Conservation (phyloP, 164 flowering plant species). For the Saururus chinensis region DNA sequence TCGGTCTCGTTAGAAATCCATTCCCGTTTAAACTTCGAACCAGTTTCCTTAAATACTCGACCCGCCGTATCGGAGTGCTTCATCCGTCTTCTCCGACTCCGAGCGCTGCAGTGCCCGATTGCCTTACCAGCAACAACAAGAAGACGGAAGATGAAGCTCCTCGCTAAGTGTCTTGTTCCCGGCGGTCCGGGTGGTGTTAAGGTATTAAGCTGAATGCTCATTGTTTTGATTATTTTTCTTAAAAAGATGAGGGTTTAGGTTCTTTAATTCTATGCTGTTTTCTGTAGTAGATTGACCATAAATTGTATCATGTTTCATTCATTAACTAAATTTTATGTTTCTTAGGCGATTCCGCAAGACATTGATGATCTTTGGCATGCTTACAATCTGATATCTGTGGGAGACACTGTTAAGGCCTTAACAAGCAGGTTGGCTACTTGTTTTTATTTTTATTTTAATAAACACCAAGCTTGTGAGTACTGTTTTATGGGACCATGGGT, state of each 20-base stretch:
- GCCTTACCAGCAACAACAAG: too few relatives aligned
- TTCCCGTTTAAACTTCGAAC: too few relatives aligned
- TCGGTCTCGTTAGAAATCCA: too few relatives aligned
- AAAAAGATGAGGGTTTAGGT: too few relatives aligned
- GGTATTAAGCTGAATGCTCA: constrained; percentile 28
- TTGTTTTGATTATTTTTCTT: background rate
- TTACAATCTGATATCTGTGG: constrained; percentile 59
- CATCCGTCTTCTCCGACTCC: too few relatives aligned
- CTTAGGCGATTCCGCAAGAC: constrained; percentile 82
- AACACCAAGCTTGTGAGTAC: too few relatives aligned
- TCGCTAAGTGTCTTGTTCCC: constrained; percentile 31
- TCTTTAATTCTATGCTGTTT: background rate
- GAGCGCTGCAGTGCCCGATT: too few relatives aligned
- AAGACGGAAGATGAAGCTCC: constrained; percentile 63
- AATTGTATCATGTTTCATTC: too few relatives aligned
- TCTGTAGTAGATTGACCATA: background rate
- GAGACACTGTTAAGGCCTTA: constrained; percentile 54
- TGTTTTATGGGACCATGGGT: too few relatives aligned
- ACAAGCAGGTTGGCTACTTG: constrained; percentile 53
- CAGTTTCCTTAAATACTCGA: too few relatives aligned
- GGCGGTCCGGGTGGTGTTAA: constrained; percentile 81
- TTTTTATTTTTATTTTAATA: background rate
- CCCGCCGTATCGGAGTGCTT: too few relatives aligned
- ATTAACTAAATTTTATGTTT: too few relatives aligned
- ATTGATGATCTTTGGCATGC: constrained; percentile 78